These are phyloP conservation scores for Keqinozyma sinolaborantium DNA, from an alignment of 1,139 yeast species.

Conservation along the genomic window DNA sequence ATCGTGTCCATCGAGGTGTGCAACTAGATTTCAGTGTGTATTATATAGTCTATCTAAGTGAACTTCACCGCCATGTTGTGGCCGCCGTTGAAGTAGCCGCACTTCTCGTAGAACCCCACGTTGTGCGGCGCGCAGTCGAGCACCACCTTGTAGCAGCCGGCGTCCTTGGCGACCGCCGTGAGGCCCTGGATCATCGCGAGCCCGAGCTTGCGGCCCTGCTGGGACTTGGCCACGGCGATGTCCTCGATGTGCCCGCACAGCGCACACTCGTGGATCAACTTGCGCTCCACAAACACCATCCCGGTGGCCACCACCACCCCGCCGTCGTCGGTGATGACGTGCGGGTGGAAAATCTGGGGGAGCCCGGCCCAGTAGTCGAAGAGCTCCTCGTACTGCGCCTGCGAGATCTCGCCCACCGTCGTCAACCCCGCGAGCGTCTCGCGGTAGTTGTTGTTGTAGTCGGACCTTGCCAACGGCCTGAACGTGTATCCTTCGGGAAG, in stretches of 20 bases:
- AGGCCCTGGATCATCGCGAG: conserved; percentile 59
- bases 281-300: conserved; percentile 52
- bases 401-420: conserved; percentile 57
- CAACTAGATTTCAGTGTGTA: conserved; percentile 7
- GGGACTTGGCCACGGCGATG: conserved; percentile 70
- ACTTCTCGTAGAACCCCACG: conserved; percentile 83
- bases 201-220: conserved; percentile 87
- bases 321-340: conserved; percentile 52
- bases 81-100: conserved; percentile 67
- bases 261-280: conserved; percentile 75
- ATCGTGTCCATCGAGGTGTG: conserved; percentile 55
- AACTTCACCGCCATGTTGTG: conserved; percentile 55
- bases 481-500: conserved; percentile 54
- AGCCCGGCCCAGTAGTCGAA: conserved; percentile 47
- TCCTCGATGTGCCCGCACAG: conserved; percentile 94
- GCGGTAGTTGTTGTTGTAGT: conserved; percentile 46
- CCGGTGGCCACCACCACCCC: conserved; percentile 49
- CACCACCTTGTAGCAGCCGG: conserved; percentile 83
- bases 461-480: conserved; percentile 43
- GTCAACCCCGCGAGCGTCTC: conserved; percentile 55
- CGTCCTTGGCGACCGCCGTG: conserved; percentile 52
- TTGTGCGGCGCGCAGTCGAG: conserved; percentile 85
- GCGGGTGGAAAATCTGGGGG: conserved; percentile 49
- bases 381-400: conserved; percentile 37
- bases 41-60: background rate